Conservation (phyloP, 306 rosid species). For the Acmispon strigosus region DNA sequence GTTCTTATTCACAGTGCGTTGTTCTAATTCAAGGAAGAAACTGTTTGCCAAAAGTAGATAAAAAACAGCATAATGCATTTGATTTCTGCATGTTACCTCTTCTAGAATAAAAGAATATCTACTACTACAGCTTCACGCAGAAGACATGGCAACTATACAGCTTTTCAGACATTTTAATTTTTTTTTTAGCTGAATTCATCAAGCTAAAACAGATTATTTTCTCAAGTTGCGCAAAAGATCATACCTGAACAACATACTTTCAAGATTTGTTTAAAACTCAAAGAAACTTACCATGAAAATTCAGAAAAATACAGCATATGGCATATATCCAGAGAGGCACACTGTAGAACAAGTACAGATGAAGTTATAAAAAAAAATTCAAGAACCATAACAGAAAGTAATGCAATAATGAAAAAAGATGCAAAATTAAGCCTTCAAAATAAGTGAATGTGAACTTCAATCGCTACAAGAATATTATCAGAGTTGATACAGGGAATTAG, state of each 20-base stretch:
- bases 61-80: background rate
- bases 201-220: constrained; percentile 12
- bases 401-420: background rate
- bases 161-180: background rate
- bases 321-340: constrained; percentile 84
- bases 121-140: background rate
- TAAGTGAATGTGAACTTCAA: no score
- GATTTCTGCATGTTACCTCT: no score
- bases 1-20: no score
- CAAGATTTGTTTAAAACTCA: constrained; percentile 10
- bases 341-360: constrained; percentile 43
- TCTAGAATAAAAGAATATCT: background rate
- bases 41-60: background rate
- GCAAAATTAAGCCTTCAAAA: no score
- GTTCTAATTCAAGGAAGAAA: background rate
- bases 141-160: no score
- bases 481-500: no score
- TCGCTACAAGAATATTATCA: no score
- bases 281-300: constrained; percentile 94
- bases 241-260: background rate
- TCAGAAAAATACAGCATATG: constrained; percentile 67
- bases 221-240: background rate
- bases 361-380: constrained; percentile 1
- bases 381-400: background rate
- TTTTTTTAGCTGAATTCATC: background rate